Evolutionary conservation across 345 rosid species (phyloP), one percentile per base, ranked within the genome.

Genomic region (Aquilaria sinensis): DNA sequence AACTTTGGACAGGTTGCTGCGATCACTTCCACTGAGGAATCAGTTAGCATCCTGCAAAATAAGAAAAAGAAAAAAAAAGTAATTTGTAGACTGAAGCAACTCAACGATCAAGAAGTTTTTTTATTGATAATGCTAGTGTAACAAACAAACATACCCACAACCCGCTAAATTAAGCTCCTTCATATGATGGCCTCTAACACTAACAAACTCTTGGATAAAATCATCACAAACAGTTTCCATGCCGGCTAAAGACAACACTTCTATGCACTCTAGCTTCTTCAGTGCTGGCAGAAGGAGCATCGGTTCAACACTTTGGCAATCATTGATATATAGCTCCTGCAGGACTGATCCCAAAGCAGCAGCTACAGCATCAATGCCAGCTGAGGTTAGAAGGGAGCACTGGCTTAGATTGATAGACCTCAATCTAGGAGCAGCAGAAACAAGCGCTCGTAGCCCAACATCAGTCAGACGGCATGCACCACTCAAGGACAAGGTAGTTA

Each of bases 391-490:
- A 68, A 88, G 88, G 45, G 97, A 93, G 72, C 96, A 93, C 65
- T 83, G 92, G 67, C 83, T 86, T 45, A 93, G 87, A 75, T 93
- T 88, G 62, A 90, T 69, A 48, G 86, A 88, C 66, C 68, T 73
- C 65, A 93, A 79, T 12, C 77, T 69, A 49, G 95, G 84, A 32
- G 94, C 87, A 62, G 83, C 72, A 54, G 90, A 78, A 65, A 82
- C 82, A 48, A 93, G 76, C 54, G 71, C 61, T 46, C 62, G 54
- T 32, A 93, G 81, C 68, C 94, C 98, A 66, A 50, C 80, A 78
- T 93, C 95, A 2, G 97, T 74, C 56, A 93, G 85, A 58, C 90
- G 96, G 73, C 79, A 93, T 64, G 90, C 98, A 56, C 94, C 97
- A 23, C 53, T 72, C 58, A 93, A 61, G 56, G 96, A 90, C 67